phyloP scores from a whole-genome alignment of 176 grass and related monocot species.

The Hyparrhenia diplandra region DNA sequence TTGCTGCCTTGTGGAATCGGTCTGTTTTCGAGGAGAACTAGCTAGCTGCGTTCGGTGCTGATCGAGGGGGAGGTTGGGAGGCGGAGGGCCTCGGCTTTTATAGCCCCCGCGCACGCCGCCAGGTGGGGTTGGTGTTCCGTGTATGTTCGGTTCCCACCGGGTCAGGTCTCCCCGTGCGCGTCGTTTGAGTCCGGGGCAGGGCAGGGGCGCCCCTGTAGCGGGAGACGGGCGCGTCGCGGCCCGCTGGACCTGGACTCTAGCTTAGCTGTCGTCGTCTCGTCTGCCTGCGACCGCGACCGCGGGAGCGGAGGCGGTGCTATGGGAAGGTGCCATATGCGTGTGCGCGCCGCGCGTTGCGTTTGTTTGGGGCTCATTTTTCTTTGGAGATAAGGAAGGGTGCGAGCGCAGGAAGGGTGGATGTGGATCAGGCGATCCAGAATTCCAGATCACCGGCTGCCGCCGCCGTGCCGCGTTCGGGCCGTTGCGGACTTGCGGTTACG shows the following conservation, averaged over 20 bases:
- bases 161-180: not conserved
- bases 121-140: not conserved
- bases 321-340: not conserved
- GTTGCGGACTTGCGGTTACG: slow-evolving; percentile 3
- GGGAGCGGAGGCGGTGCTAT: not conserved
- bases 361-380: not conserved
- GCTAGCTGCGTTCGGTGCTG: no score
- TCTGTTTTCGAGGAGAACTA: not conserved
- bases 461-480: not conserved
- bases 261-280: not conserved
- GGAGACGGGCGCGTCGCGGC: not conserved
- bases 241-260: not conserved
- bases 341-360: not conserved
- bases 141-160: not conserved
- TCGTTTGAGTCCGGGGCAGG: not conserved
- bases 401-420: no score
- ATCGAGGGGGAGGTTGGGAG: not conserved
- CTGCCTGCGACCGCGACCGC: no score
- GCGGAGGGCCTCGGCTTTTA: slow-evolving; percentile 4
- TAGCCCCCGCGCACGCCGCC: not conserved
- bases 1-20: no score
- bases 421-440: no score
- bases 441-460: no score
- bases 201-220: no score
- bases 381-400: slow-evolving; percentile 1